Evolutionary conservation across 2,329 filamentous ascomycete genomes (phyloP).

Genomic region (Truncatella angustata): DNA sequence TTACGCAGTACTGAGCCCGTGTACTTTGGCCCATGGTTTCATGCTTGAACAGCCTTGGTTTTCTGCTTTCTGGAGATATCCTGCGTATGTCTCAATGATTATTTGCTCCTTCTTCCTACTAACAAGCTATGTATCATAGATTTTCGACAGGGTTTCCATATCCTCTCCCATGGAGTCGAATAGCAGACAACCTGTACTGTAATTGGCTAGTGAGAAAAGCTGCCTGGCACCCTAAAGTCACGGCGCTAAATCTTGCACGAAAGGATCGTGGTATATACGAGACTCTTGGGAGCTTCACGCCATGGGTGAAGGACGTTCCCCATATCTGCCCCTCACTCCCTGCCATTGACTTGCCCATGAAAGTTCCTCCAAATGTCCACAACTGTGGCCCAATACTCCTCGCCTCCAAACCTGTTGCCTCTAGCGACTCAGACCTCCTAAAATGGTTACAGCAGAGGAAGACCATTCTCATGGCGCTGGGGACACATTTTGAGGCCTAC

Average conservation of each 20-base stretch:
- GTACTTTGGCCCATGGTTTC: neutral
- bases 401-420: conserved; percentile 11
- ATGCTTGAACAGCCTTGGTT: neutral
- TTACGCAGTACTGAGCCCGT: neutral
- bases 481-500: conserved; percentile 15
- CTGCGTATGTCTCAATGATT: neutral
- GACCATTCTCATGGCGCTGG: conserved; percentile 17
- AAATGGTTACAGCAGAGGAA: conserved; percentile 13
- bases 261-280: neutral
- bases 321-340: conserved; percentile 13
- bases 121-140: neutral
- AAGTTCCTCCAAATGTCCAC: conserved; percentile 11
- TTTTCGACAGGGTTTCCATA: conserved; percentile 1
- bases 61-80: neutral
- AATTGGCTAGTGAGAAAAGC: neutral
- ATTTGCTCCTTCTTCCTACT: neutral
- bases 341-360: conserved; percentile 15
- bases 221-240: neutral
- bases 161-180: neutral
- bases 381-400: conserved; percentile 17
- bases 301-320: neutral
- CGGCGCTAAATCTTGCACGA: neutral
- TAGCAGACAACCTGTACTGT: neutral
- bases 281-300: neutral
- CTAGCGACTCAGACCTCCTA: neutral